phyloP scores from a whole-genome alignment of 1,139 yeast species.

The Diutina mesorugosa region DNA sequence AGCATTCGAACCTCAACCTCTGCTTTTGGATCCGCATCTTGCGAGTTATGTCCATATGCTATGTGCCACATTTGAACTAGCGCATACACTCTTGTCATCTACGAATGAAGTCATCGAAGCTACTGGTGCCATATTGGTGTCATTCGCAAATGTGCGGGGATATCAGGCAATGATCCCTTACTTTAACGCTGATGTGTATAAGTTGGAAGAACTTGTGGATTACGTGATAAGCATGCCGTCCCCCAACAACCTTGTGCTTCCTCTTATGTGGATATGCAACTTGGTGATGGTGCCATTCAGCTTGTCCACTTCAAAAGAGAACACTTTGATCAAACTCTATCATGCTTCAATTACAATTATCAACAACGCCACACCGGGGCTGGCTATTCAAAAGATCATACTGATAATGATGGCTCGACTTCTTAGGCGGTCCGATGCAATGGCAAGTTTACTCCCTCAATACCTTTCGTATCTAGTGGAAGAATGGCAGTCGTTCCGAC shows the following conservation, averaged over 20 bases:
- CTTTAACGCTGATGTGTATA: background rate
- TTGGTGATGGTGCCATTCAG: slow-evolving; percentile 1
- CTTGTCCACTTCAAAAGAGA: background rate
- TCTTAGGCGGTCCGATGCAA: background rate
- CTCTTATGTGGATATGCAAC: background rate
- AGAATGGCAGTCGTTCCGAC: background rate
- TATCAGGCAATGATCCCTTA: background rate
- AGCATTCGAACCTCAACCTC: background rate
- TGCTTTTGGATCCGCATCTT: background rate
- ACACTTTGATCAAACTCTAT: background rate
- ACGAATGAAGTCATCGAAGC: background rate
- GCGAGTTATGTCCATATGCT: background rate
- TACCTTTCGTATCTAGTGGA: background rate
- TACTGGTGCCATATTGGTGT: background rate
- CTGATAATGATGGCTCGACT: background rate
- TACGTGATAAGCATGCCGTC: background rate
- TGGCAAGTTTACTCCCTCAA: background rate
- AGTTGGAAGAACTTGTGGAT: background rate
- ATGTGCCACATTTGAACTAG: background rate
- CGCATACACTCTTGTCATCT: background rate
- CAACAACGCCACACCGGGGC: background rate
- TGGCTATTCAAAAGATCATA: background rate
- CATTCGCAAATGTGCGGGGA: background rate
- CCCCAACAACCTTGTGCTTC: background rate
- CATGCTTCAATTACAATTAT: background rate